Evolutionary conservation across 2,329 filamentous ascomycete genomes (phyloP), one percentile per base, ranked within the genome.

Genomic region (Phyllosticta citrichinensis): DNA sequence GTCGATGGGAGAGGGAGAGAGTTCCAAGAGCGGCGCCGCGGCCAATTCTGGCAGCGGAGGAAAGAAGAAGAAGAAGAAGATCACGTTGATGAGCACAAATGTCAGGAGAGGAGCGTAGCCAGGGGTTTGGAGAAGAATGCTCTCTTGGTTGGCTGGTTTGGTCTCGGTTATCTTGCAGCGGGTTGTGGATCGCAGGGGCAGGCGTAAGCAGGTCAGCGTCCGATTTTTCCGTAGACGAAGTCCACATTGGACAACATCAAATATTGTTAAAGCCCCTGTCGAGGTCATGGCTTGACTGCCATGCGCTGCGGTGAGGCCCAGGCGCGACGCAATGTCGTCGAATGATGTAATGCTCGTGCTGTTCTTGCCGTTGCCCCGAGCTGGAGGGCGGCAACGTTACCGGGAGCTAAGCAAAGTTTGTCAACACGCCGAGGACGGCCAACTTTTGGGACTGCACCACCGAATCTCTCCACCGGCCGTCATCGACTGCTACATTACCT

Each of bases 51-150:
- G 58, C 19, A 66, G 60, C 52, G 60, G 64, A 14, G 62, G 61
- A 35, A 83, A 83, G 71, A 86, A 86, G 75, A 87, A 86, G 72
- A 80, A 79, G 52, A 85, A 85, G 75, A 87, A 87, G 74, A 87
- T 87, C 61, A 87, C 84, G 10, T 69, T 87, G 62, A 87, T 87
- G 84, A 85, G 83, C 63, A 87, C 84, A 27, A 85, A 82, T 67
- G 83, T 79, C 52, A 75, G 83, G 65, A 75, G 83, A 68, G 82
- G 81, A 27, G 83, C 83, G 61, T 83, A 70, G 24, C 10, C 40
- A 47, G n/a, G 40, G 52, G 5, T 47, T 47, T n/a, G 40, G 6
- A n/a, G 40, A 47, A 14, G 40, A 47, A 47, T 47, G 40, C 40
- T 47, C 40, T n/a, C 17, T n/a, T 47, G 40, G 40, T 47, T 47